A percentile compares a stretch with the other conserved stretches of the same genome.
Evolutionary conservation across 352 stramenopile species (phyloP).

Genomic region (Globisporangium apiculatum): DNA sequence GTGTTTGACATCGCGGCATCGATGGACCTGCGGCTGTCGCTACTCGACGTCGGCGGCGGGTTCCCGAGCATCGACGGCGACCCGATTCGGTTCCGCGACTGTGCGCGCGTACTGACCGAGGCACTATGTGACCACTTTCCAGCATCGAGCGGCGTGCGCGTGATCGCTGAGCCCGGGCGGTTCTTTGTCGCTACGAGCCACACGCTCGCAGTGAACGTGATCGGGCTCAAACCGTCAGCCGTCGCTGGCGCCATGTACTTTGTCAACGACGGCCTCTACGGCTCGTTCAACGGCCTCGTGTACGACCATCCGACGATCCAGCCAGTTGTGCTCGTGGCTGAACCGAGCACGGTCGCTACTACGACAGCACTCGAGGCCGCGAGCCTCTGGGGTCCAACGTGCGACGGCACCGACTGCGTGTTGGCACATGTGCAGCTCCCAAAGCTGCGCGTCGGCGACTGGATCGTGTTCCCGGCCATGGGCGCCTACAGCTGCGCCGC

Average conservation of each 20-base stretch:
- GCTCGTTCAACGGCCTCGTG: constrained; percentile 95
- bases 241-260: constrained; percentile 89
- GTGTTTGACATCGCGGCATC: constrained; percentile 89
- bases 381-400: constrained; percentile 93
- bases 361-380: constrained; percentile 7
- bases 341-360: constrained; percentile 5
- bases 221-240: constrained; percentile 58
- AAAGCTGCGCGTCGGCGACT: constrained; percentile 89
- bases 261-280: constrained; percentile 95
- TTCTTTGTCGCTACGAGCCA: constrained; percentile 91
- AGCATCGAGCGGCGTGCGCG: constrained; percentile 46
- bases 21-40: constrained; percentile 73
- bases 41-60: constrained; percentile 93
- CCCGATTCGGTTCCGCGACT: constrained; percentile 75
- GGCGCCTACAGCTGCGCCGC: constrained; percentile 91
- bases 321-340: constrained; percentile 58
- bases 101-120: constrained; percentile 54
- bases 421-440: constrained; percentile 88
- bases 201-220: constrained; percentile 91
- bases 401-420: constrained; percentile 94
- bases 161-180: constrained; percentile 94
- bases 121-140: constrained; percentile 74
- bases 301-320: constrained; percentile 92
- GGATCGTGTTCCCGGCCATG: constrained; percentile 94
- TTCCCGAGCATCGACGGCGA: constrained; percentile 85